Evolutionary conservation across 2,329 filamentous ascomycete species (phyloP).

Genomic region (Colletotrichum sp.): DNA sequence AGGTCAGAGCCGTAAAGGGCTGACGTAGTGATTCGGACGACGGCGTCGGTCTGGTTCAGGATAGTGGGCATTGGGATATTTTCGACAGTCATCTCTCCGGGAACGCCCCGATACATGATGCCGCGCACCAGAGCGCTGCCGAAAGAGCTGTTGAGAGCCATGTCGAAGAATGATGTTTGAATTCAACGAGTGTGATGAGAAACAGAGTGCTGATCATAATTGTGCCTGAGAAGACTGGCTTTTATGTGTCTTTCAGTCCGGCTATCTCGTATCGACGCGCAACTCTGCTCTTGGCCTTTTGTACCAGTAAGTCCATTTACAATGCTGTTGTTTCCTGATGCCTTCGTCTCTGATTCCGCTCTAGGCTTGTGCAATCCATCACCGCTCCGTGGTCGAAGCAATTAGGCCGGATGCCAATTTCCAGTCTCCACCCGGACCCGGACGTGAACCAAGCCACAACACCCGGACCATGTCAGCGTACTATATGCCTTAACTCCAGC

Average conservation of each 20-base stretch:
- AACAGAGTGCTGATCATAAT: fast-evolving
- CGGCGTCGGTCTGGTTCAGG: slow-evolving; percentile 30
- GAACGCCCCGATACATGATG: slow-evolving; percentile 25
- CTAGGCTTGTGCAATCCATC: neutral
- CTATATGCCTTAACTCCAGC: neutral
- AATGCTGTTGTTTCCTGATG: neutral
- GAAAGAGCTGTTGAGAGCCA: neutral
- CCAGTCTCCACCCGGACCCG: neutral
- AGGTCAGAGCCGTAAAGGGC: slow-evolving; percentile 39
- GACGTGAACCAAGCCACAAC: neutral
- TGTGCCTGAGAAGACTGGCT: neutral
- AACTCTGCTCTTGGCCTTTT: neutral
- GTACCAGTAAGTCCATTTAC: fast-evolving
- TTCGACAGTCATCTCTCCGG: slow-evolving; percentile 12
- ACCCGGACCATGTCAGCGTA: neutral
- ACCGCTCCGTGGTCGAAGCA: neutral
- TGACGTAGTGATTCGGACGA: slow-evolving; percentile 35
- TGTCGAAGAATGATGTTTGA: neutral
- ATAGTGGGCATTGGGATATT: slow-evolving; percentile 20
- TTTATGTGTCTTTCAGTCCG: neutral
- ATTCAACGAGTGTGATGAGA: neutral
- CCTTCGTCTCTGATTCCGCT: neutral
- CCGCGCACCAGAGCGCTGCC: neutral
- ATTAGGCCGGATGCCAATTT: neutral
- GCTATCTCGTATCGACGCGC: neutral